Percentiles rank a stretch among this genome's conserved stretches.
phyloP scores from a whole-genome alignment of 495 filamentous ascomycete genomes.

The Talaromyces ruber region DNA sequence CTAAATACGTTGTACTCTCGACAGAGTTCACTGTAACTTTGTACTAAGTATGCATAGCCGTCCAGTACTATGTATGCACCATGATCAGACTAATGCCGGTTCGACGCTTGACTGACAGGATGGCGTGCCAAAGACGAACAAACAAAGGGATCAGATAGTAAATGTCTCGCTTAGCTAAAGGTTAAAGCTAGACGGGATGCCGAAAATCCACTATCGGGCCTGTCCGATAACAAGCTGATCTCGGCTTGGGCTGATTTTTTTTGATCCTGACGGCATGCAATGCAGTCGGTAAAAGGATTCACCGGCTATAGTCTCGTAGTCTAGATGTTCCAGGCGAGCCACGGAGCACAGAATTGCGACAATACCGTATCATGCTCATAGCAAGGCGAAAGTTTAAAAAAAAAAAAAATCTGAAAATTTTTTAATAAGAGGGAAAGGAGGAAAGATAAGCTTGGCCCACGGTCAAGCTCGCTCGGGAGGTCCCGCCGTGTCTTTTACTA shows the following conservation, averaged over 20 bases:
- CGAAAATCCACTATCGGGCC: neutral
- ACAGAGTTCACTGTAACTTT: neutral
- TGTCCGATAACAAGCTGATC: neutral
- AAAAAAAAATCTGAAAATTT: neutral
- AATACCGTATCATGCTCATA: neutral
- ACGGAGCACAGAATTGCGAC: neutral
- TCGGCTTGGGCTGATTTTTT: neutral
- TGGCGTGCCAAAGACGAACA: neutral
- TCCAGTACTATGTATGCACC: neutral
- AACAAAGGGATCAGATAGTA: neutral
- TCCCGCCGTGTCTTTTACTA: constrained; percentile 3
- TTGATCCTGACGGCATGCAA: neutral
- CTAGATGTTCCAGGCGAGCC: too few species aligned
- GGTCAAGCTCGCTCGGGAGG: neutral
- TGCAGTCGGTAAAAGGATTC: neutral
- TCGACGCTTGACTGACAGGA: neutral
- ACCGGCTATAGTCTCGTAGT: neutral
- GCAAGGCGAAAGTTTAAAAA: neutral
- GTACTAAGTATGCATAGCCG: neutral
- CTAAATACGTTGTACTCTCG: neutral
- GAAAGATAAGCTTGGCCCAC: neutral
- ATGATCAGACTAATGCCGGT: neutral
- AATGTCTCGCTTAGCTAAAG: neutral
- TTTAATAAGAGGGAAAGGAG: neutral
- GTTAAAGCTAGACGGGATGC: neutral